Evolutionary conservation across 1,139 yeast genomes (phyloP), one percentile per base, ranked within the genome.

Genomic region (Lodderomyces metapsilosis): DNA sequence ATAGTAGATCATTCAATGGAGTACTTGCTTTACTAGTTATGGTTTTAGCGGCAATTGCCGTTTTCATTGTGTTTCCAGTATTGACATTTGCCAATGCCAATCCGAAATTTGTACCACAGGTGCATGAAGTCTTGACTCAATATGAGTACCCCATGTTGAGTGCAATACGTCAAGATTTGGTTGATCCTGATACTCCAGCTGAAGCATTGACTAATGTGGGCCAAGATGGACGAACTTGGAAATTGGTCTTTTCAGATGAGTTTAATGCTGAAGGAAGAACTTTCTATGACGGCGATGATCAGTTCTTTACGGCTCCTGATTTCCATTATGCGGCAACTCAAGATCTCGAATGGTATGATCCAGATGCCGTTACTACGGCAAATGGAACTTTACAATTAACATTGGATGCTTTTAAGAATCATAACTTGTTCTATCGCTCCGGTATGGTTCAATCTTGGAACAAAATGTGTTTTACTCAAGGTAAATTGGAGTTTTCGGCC

Each of bases 381-480:
- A 76, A 82, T 46, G 95, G 95, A 39, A 68, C 86, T 2, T 64
- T 86, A 35, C 66, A 68, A 40, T 55, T 88, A 11, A 68, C 80
- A 40, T 64, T 88, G 75, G 95, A 87, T 54, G 89, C 92, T 3
- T 82, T 66, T 57, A 66, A 76, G 49, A 84, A 81, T 57, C 92
- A 87, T 60, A 73, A 80, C 50, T 65, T 87, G 47, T 81, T 74
- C 56, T 87, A 87, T 62, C 74, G 95, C 47, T 82, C 91, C 0
- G 95, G 88, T n/a, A 87, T 87, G 95, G 55, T 87, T 15, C 95
- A 87, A 61, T 68, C 80, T 31, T 88, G 95, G 95, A 88, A 88
- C 61, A 78, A 82, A 58, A 45, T 88, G 56, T 88, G 95, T 59
- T 85, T 83, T 54, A 80, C 88, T 11, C 87, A 87, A 58, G 95